phyloP scores from a whole-genome alignment of 352 stramenopile genomes.

The Phytophthora hybrid region DNA sequence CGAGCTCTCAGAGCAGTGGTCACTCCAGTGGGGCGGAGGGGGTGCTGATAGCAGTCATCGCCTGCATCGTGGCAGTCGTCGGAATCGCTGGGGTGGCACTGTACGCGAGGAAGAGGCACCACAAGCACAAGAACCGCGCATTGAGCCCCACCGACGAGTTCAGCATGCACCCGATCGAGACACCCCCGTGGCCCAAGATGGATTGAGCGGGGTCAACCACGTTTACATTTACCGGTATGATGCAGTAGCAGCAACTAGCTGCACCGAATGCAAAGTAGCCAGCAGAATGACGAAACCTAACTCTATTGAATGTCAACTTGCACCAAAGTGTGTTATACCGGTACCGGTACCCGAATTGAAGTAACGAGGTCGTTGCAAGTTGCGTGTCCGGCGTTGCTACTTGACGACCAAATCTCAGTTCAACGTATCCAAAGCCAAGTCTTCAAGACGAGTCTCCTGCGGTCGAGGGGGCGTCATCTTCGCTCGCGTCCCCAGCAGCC shows the following conservation, averaged over 20 bases:
- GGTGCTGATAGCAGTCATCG: slow-evolving; percentile 29
- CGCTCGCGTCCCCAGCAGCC: neutral
- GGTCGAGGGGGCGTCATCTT: slow-evolving; percentile 10
- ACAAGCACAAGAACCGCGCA: neutral
- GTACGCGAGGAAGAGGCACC: slow-evolving; percentile 32
- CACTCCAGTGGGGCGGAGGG: slow-evolving; percentile 4
- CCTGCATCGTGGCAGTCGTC: slow-evolving; percentile 25
- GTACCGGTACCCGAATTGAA: too few species aligned
- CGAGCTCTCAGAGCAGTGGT: slow-evolving; percentile 8
- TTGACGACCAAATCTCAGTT: neutral
- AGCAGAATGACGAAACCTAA: slow-evolving; percentile 13
- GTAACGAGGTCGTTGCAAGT: neutral
- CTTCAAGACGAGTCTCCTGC: neutral
- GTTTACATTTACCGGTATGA: neutral
- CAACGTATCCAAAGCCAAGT: neutral
- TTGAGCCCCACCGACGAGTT: slow-evolving; percentile 23
- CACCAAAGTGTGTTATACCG: neutral
- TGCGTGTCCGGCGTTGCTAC: neutral
- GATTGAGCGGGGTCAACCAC: slow-evolving; percentile 10
- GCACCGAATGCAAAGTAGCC: slow-evolving; percentile 10
- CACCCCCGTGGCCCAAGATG: slow-evolving; percentile 23
- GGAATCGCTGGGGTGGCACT: slow-evolving; percentile 26
- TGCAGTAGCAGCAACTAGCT: slow-evolving; percentile 5
- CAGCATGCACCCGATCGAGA: slow-evolving; percentile 33
- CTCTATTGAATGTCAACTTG: slow-evolving; percentile 19